These are phyloP conservation scores for Pisolithus microcarpus DNA, from an alignment of 768 basidiomycete genomes.

Conservation along the genomic window DNA sequence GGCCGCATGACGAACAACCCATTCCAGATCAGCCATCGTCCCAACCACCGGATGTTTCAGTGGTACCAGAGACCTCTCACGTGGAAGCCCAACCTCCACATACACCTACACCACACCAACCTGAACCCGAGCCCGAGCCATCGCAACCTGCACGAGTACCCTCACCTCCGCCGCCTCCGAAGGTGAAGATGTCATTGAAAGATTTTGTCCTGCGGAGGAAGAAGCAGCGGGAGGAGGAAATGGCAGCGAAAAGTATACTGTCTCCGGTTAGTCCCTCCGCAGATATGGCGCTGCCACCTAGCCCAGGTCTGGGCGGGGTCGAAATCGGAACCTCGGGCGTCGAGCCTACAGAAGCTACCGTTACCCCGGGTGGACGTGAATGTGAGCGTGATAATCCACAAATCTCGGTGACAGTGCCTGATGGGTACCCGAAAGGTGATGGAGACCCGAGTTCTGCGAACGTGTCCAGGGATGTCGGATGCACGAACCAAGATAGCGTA, in stretches of 20 bases:
- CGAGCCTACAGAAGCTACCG: neutral
- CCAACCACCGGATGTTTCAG: neutral
- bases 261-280: constrained; percentile 17
- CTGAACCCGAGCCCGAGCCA: constrained; percentile 10
- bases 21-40: neutral
- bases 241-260: constrained; percentile 21
- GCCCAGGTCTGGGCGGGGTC: constrained; percentile 19
- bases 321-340: constrained; percentile 7
- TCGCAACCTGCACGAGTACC: constrained; percentile 8
- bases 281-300: constrained; percentile 8
- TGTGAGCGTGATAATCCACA: neutral
- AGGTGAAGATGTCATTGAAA: constrained; percentile 50
- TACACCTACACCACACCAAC: constrained; percentile 2
- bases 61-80: neutral
- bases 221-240: constrained; percentile 43
- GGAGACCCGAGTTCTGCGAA: too few species aligned
- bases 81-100: neutral
- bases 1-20: too few species aligned
- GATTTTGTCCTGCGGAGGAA: constrained; percentile 53
- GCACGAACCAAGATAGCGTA: too few species aligned
- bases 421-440: too few species aligned
- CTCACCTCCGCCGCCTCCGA: constrained; percentile 35
- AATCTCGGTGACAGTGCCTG: too few species aligned
- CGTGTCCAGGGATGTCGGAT: too few species aligned
- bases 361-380: neutral